Base-by-base conservation (phyloP, 129 eudicot species). In the Scalesia atractyloides region DNA sequence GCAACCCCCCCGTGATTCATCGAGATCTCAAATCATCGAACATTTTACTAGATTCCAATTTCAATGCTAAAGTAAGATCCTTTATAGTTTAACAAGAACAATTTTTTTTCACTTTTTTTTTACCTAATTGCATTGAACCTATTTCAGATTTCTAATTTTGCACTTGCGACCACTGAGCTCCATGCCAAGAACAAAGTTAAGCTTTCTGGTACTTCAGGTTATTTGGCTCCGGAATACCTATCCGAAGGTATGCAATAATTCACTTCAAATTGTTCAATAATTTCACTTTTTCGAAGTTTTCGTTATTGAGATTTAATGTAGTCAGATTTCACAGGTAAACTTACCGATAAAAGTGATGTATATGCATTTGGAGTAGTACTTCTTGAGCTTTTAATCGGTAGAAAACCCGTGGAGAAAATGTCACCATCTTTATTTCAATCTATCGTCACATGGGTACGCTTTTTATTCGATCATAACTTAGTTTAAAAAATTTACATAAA, bases 301-400 rank as follows among this genome's bases (percentile, higher is more conserved):
- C 51, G 12, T 78, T 62, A 17, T 17, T 34, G 56, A 51, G 22
- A 30, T 54, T 48, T 17, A 59, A 58, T 33, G 34, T 37, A n/a
- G 53, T 33, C 15, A 39, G 22, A 24, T 80, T n/a, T 15, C 65
- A 39, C 72, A 93, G 98, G 98, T 73, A 93, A 87, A 69, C 92
- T 93, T 57, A 93, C 98, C 0, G 98, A 93, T 50, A 93, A 93
- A 77, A 89, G 98, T 84, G 98, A 93, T 33, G 98, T 93, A 48
- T 93, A 93, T 69, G 92, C 98, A 24, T 93, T 89, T 81, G 98
- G 98, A 46, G 92, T 93, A 39, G 60, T 93, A 72, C 98, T 93
- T 68, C 86, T 93, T 67, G 98, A 93, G 81, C 96, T 93, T 70
- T 83, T 93, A 77, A 82, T 83, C 12, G 95, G 98, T 52, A 85